Percentiles rank a stretch among this genome's conserved stretches.
phyloP scores from a whole-genome alignment of 768 basidiomycete genomes.

The Nidularia sp. region DNA sequence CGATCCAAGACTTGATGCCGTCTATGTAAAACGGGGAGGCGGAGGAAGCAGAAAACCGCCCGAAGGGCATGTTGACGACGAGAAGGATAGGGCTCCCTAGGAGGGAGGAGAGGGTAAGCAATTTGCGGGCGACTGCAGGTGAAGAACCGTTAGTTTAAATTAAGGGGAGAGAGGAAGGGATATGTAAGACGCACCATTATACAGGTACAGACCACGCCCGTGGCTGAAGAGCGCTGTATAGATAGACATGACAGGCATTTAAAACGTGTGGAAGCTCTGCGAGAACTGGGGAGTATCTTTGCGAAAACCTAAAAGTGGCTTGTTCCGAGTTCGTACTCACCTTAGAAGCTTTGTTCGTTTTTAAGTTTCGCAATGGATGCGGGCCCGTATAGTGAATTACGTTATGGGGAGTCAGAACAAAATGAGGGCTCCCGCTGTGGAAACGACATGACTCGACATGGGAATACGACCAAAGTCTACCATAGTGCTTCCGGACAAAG shows the following conservation, averaged over 20 bases:
- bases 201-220: not conserved
- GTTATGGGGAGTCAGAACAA: no score
- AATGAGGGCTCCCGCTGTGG: no score
- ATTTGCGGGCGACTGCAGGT: conserved; percentile 29
- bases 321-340: no score
- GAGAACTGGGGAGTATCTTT: no score
- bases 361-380: no score
- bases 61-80: conserved; percentile 74
- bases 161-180: not conserved
- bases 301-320: no score
- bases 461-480: no score
- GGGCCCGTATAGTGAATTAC: no score
- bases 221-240: not conserved
- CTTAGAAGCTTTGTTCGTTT: no score
- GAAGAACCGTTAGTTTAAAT: not conserved
- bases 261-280: no score
- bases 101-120: conserved; percentile 38
- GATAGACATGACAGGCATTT: conserved; percentile 36
- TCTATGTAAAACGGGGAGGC: conserved; percentile 51
- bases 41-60: conserved; percentile 59
- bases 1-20: conserved; percentile 63
- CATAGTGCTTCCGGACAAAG: no score
- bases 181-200: not conserved
- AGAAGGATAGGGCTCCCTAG: conserved; percentile 33
- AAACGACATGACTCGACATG: no score